Evolutionary conservation across 768 basidiomycete species (phyloP).

Genomic region (Artomyces pyxidatus): DNA sequence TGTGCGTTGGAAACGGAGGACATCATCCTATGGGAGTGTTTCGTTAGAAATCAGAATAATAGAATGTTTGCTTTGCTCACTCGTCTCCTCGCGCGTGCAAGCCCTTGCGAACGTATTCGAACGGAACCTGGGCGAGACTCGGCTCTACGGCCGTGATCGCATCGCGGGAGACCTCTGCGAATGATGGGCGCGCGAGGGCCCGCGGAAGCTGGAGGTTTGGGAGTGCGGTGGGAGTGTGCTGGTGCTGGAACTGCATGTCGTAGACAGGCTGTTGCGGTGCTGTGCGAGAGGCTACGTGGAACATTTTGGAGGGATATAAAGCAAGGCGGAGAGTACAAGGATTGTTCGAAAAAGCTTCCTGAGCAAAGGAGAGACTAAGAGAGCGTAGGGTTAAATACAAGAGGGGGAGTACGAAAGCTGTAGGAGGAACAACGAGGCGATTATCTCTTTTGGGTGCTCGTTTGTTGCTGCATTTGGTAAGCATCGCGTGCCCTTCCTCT

Average conservation of each 20-base stretch:
- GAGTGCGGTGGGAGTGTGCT: conserved; percentile 17
- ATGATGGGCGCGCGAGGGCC: conserved; percentile 54
- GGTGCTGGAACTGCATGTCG: conserved; percentile 15
- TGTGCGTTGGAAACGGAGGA: conserved; percentile 7
- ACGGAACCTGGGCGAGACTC: conserved; percentile 40
- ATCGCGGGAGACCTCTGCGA: conserved; percentile 47
- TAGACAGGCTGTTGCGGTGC: conserved; percentile 6
- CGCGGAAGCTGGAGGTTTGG: conserved; percentile 62
- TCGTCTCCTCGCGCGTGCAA: conserved; percentile 37
- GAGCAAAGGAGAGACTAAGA: conserved; percentile 13
- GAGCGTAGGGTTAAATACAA: conserved; percentile 14
- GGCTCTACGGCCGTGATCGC: conserved; percentile 48
- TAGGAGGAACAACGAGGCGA: conserved; percentile 13
- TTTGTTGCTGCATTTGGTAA: conserved; percentile 14
- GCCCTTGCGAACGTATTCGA: conserved; percentile 53
- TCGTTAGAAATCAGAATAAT: neutral
- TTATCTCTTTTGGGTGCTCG: conserved; percentile 12
- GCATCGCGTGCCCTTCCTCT: neutral
- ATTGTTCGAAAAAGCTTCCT: conserved; percentile 8
- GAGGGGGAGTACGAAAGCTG: conserved; percentile 9
- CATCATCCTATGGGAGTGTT: conserved; percentile 9
- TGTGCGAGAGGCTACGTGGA: conserved; percentile 12
- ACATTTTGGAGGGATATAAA: conserved; percentile 6
- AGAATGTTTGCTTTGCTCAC: conserved; percentile 32
- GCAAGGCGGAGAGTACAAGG: neutral